A percentile compares a stretch with the other conserved stretches of the same genome.
Conservation (phyloP, 1,139 yeast genomes). For the Sugiyamaella castrensis region DNA sequence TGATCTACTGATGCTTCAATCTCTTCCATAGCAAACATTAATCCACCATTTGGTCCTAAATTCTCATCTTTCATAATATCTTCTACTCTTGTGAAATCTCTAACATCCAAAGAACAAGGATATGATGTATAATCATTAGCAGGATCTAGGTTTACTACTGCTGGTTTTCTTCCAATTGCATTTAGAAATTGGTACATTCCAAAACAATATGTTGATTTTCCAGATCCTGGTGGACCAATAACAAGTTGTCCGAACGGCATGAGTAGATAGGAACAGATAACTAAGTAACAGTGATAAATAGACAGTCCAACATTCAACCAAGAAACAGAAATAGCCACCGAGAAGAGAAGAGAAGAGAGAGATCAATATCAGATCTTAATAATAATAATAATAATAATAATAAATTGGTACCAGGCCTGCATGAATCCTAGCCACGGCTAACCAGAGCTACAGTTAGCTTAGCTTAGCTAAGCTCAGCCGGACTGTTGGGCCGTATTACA, state of each 20-base stretch:
- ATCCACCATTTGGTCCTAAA: slow-evolving; percentile 93
- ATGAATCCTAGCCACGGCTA: too few species aligned
- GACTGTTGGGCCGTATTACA: too few species aligned
- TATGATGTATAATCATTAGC: slow-evolving; percentile 86
- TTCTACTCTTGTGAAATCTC: slow-evolving; percentile 83
- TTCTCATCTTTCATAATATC: slow-evolving; percentile 83
- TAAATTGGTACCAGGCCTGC: too few species aligned
- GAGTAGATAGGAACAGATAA: too few species aligned
- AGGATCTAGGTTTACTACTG: slow-evolving; percentile 85
- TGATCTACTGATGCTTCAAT: slow-evolving; percentile 52
- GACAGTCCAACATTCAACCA: too few species aligned
- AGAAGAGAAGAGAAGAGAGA: background rate
- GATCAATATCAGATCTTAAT: background rate
- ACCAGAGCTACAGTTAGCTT: too few species aligned
- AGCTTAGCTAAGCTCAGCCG: too few species aligned
- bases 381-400: too few species aligned
- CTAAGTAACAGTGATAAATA: too few species aligned
- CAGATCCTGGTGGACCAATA: slow-evolving; percentile 98
- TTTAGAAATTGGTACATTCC: slow-evolving; percentile 89
- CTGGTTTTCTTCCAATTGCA: slow-evolving; percentile 87
- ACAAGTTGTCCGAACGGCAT: slow-evolving; percentile 80
- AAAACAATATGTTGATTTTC: slow-evolving; percentile 90
- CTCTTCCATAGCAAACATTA: slow-evolving; percentile 81
- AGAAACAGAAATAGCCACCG: too few species aligned
- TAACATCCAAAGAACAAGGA: slow-evolving; percentile 79